A percentile compares a stretch with the other conserved stretches of the same genome.
These are phyloP conservation scores for Populus hybrid DNA, from an alignment of 441 rosid species.

Conservation along the genomic window DNA sequence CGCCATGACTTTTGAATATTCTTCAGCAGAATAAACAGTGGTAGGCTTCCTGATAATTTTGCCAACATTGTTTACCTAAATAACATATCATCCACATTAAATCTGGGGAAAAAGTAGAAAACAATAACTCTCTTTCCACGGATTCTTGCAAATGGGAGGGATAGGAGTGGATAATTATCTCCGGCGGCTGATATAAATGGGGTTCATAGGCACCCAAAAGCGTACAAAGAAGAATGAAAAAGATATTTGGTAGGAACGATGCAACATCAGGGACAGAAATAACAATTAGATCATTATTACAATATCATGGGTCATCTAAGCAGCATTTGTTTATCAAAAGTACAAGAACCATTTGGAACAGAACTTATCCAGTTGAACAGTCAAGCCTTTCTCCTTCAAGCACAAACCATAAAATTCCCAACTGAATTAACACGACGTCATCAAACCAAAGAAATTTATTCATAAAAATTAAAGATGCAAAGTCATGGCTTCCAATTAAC, in stretches of 20 bases:
- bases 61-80: conserved; percentile 82
- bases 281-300: too few species aligned
- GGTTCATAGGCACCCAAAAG: neutral
- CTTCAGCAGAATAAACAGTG: conserved; percentile 59
- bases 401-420: too few species aligned
- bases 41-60: conserved; percentile 78
- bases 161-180: neutral
- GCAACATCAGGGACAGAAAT: neutral
- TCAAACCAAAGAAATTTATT: too few species aligned
- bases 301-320: neutral
- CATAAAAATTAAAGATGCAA: too few species aligned
- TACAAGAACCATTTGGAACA: neutral
- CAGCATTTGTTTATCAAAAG: neutral
- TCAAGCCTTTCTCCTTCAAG: neutral
- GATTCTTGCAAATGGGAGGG: neutral
- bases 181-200: too few species aligned
- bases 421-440: too few species aligned
- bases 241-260: neutral
- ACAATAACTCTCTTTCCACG: neutral
- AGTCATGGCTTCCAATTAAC: too few species aligned
- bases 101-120: neutral
- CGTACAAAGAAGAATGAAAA: neutral
- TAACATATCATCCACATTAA: conserved; percentile 9
- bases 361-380: neutral
- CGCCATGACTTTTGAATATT: conserved; percentile 44